These are phyloP conservation scores for Ophiostoma tasmaniense DNA, from an alignment of 2,329 filamentous ascomycete species.

Conservation along the genomic window DNA sequence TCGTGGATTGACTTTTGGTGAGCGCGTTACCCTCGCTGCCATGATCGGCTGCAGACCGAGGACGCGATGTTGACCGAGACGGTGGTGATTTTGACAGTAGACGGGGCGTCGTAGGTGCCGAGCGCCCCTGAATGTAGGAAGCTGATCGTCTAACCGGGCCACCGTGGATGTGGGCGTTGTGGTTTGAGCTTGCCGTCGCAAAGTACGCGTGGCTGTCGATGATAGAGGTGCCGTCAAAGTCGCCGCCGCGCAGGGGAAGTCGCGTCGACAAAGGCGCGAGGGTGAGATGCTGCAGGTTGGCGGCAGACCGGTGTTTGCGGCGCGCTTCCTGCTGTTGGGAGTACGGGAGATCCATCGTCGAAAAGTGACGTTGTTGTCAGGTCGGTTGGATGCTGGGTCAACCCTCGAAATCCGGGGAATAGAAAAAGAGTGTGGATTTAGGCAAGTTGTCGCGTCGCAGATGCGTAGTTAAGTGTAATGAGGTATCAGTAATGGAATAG, in stretches of 20 bases:
- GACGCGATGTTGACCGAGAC: conserved; percentile 35
- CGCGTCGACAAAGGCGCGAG: conserved; percentile 57
- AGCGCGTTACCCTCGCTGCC: conserved; percentile 26
- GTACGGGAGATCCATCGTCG: conserved; percentile 50
- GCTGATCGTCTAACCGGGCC: conserved; percentile 29
- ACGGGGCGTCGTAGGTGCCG: conserved; percentile 55
- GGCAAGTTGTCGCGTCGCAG: background rate
- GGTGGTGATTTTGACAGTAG: conserved; percentile 52
- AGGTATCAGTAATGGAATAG: background rate
- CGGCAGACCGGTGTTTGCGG: conserved; percentile 50
- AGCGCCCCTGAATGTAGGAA: conserved; percentile 54
- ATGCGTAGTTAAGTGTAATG: background rate
- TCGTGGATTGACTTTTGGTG: conserved; percentile 56
- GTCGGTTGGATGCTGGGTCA: background rate
- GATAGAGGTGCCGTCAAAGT: conserved; percentile 28
- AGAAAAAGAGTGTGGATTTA: background rate
- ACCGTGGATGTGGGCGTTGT: conserved; percentile 12
- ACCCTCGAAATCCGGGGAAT: background rate
- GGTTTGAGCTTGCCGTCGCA: conserved; percentile 28
- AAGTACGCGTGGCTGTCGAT: conserved; percentile 16
- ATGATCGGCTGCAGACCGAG: conserved; percentile 30
- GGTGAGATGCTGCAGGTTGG: conserved; percentile 51
- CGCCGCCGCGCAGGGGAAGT: conserved; percentile 46
- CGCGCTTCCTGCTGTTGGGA: conserved; percentile 51
- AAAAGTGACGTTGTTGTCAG: background rate